phyloP scores from a whole-genome alignment of 305 asterid species.

The Withania somnifera region DNA sequence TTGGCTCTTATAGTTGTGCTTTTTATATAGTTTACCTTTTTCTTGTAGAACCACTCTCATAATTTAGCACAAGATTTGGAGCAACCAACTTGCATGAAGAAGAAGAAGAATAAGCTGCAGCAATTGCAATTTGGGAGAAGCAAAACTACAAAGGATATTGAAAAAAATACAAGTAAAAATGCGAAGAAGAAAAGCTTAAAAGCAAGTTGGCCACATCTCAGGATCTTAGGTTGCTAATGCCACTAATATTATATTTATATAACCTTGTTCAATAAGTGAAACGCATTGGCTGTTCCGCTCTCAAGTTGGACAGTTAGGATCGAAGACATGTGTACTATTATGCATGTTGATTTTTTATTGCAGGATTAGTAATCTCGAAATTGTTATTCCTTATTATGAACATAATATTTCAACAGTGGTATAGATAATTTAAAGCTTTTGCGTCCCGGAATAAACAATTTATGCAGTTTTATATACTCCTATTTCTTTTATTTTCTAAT shows the following conservation, averaged over 20 bases:
- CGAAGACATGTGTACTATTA: neutral
- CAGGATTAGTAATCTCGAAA: neutral
- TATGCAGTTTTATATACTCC: too few relatives aligned
- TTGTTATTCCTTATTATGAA: neutral
- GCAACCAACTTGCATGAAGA: neutral
- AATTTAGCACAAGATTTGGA: neutral
- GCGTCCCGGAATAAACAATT: neutral
- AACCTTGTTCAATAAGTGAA: too few relatives aligned
- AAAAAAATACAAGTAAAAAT: neutral
- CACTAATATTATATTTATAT: neutral
- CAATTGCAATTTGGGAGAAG: neutral
- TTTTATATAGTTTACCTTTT: neutral
- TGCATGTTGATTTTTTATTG: neutral
- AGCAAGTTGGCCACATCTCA: conserved; percentile 1
- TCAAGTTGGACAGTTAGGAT: too few relatives aligned
- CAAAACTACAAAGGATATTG: neutral
- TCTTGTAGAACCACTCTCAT: neutral
- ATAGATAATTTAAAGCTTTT: neutral
- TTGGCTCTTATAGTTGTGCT: too few relatives aligned
- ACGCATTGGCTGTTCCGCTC: too few relatives aligned
- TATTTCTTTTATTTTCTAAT: too few relatives aligned
- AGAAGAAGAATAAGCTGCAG: neutral
- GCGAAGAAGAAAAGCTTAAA: neutral
- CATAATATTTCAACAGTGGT: neutral
- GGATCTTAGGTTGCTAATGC: neutral